These are phyloP conservation scores for Kluyveromyces sp. DNA, from an alignment of 1,139 yeast genomes.

Conservation along the genomic window DNA sequence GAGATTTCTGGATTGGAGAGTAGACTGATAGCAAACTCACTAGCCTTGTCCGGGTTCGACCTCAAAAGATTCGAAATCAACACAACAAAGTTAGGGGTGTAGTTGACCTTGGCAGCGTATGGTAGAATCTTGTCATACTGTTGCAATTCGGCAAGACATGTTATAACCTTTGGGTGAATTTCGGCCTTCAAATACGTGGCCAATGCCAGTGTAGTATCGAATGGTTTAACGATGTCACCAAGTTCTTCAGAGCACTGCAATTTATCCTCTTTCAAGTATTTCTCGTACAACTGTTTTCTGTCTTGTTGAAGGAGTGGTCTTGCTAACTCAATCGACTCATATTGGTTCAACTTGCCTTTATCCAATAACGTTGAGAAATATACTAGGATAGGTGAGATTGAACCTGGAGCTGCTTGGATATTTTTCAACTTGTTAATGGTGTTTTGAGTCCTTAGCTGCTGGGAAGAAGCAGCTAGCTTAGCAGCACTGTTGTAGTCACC, in stretches of 20 bases:
- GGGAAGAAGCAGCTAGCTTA: conserved; percentile 93
- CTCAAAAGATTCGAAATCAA: conserved; percentile 87
- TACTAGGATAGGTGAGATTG: conserved; percentile 87
- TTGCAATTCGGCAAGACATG: conserved; percentile 89
- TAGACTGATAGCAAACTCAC: conserved; percentile 90
- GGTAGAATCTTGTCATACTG: conserved; percentile 95
- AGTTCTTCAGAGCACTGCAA: conserved; percentile 90
- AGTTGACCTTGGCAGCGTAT: conserved; percentile 83
- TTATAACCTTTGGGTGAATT: conserved; percentile 82
- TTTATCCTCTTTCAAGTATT: conserved; percentile 94
- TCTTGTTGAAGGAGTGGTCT: conserved; percentile 95
- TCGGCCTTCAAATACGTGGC: conserved; percentile 87
- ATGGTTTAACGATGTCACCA: conserved; percentile 91
- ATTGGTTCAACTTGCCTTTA: conserved; percentile 86
- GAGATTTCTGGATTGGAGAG: conserved; percentile 55
- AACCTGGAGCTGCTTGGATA: conserved; percentile 93
- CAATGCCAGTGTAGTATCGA: conserved; percentile 77
- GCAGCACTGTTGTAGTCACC: conserved; percentile 94
- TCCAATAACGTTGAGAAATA: conserved; percentile 89
- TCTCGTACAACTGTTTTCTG: conserved; percentile 87
- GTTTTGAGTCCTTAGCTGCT: conserved; percentile 88
- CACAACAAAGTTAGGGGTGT: conserved; percentile 84
- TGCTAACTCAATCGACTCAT: conserved; percentile 91
- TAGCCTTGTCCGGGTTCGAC: conserved; percentile 94
- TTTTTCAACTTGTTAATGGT: conserved; percentile 90